Percentiles rank a stretch among this genome's conserved stretches.
These are phyloP conservation scores for Rugonectria rugulosa DNA, from an alignment of 2,329 filamentous ascomycete genomes.

Conservation along the genomic window DNA sequence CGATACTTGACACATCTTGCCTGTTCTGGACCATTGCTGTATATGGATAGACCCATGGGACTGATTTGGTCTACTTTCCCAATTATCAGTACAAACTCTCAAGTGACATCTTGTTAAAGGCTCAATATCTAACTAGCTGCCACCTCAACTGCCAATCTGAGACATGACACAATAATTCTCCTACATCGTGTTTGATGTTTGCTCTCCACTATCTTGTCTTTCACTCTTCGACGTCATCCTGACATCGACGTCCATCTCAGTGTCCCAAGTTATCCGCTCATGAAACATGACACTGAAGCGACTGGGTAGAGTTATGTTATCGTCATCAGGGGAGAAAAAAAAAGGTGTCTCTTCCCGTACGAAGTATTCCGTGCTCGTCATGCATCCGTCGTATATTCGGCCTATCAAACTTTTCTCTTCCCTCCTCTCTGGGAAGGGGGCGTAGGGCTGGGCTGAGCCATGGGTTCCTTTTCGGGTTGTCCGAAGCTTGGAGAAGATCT, in stretches of 20 bases:
- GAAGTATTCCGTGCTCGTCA: not conserved
- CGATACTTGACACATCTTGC: too few species aligned
- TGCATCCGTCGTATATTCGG: not conserved
- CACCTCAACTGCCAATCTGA: constrained; percentile 21
- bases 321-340: too few species aligned
- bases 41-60: too few species aligned
- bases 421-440: not conserved
- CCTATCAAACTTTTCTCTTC: not conserved
- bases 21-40: too few species aligned
- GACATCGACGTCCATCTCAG: constrained; percentile 19
- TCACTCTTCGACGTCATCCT: constrained; percentile 18
- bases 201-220: constrained; percentile 14
- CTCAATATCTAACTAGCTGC: constrained; percentile 32
- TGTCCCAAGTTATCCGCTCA: constrained; percentile 29
- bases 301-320: too few species aligned
- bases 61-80: too few species aligned
- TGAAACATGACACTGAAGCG: constrained; percentile 4
- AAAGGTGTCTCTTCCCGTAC: too few species aligned
- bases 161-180: constrained; percentile 7
- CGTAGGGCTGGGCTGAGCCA: not conserved
- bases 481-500: constrained; percentile 1
- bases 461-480: not conserved
- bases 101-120: constrained; percentile 18
- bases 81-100: constrained; percentile 8
- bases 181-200: constrained; percentile 19